Base-by-base conservation (phyloP, 2,329 filamentous ascomycete genomes). In the Neofusicoccum sp. region DNA sequence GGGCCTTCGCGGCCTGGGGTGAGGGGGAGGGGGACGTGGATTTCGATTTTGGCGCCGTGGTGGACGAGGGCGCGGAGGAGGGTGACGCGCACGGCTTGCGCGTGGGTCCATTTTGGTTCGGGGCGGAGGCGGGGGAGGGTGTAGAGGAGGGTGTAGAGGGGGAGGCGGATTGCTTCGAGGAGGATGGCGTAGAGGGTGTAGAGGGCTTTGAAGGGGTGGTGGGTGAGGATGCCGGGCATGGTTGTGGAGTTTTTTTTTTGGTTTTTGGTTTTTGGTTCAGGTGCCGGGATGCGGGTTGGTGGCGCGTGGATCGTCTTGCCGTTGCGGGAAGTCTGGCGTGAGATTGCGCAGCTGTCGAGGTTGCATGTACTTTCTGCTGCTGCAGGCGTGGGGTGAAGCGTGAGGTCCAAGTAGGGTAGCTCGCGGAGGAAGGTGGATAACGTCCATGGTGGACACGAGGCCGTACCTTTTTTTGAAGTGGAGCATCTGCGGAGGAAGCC, bases 61-160 rank as follows among this genome's bases (percentile, higher is more conserved):
- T 71, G 67, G 26, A 78, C 62, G 34, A 71, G 65, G 9, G 68
- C 63, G 61, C 65, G 72, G 43, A 77, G 41, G 16, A 77, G 53
- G 28, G 71, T 71, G 24, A 73, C 65, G 38, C 61, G 57, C 36
- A 80, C 57, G 3, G 76, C 73, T 65, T 79, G 76, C 9, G 68
- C 65, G 63, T 72, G 75, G 24, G 68, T 74, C 75, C 75, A 80
- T 61, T 68, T 61, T 2, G 71, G 69, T 61, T 78, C 70, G 47
- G 74, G 77, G 4, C 78, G 76, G n/a, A 71, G 65, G 31, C 67
- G 70, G 12, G 66, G 53, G 12, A 76, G 61, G 3, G 20, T 16
- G 64, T 75, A 79, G 57, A 75, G 73, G 36, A 76, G 30, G 41
- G 76, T 60, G 68, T 72, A 78, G 58, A 79, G n/a, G 5, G 77